Evolutionary conservation across 164 flowering plant species (phyloP), one percentile per base, ranked within the genome.

Genomic region (Stephania japonica): DNA sequence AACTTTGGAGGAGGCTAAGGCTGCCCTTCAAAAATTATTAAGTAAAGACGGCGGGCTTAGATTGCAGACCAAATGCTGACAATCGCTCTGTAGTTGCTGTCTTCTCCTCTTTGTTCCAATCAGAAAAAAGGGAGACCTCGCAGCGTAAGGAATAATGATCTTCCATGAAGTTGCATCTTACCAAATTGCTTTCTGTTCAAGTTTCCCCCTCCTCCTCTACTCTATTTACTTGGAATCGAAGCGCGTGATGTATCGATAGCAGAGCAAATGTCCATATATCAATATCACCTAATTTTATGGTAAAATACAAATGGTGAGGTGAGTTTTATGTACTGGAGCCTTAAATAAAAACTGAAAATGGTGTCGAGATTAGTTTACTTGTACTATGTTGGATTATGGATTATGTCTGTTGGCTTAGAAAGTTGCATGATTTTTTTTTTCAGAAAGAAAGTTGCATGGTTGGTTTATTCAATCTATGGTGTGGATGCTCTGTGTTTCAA

Each of bases 1-100:
- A 82, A 91, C 99, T 19, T 80, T 93, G n/a, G 97, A 93, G 75
- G 90, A 95, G 78, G 99, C 98, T 62, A 95, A 91, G 80, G 80
- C 85, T 72, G 97, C 98, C 24, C 90, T 95, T 19, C 82, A 87
- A 82, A 88, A 87, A 70, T 74, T 95, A 73, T 84, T 94, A 72
- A 77, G 81, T 76, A 83, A 82, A 75, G 94, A 93, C 42, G 74
- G 78, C 67, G 80, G 86, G 64, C 76, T 77, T 70, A 84, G 82
- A 77, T 63, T 88, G 81, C 87, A 83, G 66, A 84, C 77, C 72
- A 84, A 78, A 73, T 67, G 62, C 43, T 76, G 67, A 75, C 3
- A 21, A 78, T 25, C 50, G 7, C 61, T 64, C 11, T 12, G 24
- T 25, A 41, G 44, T 50, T 38, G n/a, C 27, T 25, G 5, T 27